phyloP scores from a whole-genome alignment of 1,284 basidiomycete species.

The Dichomitus squalens region DNA sequence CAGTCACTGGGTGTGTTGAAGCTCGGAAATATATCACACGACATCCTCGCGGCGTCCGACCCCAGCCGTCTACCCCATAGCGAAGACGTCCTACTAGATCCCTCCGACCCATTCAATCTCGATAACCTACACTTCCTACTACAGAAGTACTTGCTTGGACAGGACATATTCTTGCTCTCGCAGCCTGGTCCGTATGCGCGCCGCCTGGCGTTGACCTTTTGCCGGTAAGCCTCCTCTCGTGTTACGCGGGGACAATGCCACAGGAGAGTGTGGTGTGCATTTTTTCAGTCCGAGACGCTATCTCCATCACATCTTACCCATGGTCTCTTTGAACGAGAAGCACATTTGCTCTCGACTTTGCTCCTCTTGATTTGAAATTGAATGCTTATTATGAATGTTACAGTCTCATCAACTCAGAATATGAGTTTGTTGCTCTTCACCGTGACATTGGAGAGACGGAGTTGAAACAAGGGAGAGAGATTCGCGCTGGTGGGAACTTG shows the following conservation, averaged over 20 bases:
- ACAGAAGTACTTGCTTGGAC: constrained; percentile 68
- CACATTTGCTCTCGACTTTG: too few species aligned
- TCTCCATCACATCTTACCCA: too few species aligned
- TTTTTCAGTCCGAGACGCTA: too few species aligned
- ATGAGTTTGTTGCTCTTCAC: constrained; percentile 66
- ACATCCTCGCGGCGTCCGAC: constrained; percentile 47
- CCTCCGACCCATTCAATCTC: constrained; percentile 50
- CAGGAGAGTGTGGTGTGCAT: too few species aligned
- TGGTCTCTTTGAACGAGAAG: too few species aligned
- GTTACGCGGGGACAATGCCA: background rate
- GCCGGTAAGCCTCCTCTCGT: constrained; percentile 44
- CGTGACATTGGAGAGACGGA: constrained; percentile 72
- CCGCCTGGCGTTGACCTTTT: constrained; percentile 61
- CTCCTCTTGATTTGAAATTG: background rate
- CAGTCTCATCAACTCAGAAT: constrained; percentile 65
- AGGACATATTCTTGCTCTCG: constrained; percentile 65
- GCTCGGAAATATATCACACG: constrained; percentile 58
- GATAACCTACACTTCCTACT: constrained; percentile 66
- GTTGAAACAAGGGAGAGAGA: constrained; percentile 69
- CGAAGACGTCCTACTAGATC: constrained; percentile 46
- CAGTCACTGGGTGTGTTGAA: constrained; percentile 54
- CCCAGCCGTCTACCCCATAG: constrained; percentile 52
- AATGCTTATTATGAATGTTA: background rate
- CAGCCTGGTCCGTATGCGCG: constrained; percentile 69
- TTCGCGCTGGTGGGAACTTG: constrained; percentile 57